These are phyloP conservation scores for Pseudocercospora macadamiae DNA, from an alignment of 2,329 filamentous ascomycete genomes.

Conservation along the genomic window DNA sequence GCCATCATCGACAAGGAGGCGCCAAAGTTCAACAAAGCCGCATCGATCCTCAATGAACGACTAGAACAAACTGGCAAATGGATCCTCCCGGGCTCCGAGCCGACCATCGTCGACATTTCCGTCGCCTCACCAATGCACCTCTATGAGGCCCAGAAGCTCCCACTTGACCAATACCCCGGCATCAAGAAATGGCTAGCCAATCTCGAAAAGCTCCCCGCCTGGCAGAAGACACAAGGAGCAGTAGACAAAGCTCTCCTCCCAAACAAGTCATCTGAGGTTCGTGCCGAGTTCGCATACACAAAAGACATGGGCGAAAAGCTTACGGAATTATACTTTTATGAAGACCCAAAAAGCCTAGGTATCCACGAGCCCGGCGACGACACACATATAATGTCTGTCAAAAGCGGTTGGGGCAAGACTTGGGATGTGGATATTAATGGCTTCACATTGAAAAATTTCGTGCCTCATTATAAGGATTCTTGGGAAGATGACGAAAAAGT, in stretches of 20 bases:
- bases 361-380: constrained; percentile 48
- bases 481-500: constrained; percentile 50
- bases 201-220: constrained; percentile 43
- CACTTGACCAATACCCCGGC: constrained; percentile 44
- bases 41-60: constrained; percentile 43
- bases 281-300: constrained; percentile 52
- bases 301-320: constrained; percentile 46
- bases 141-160: constrained; percentile 39
- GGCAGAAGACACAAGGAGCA: constrained; percentile 45
- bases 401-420: constrained; percentile 47
- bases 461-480: constrained; percentile 4
- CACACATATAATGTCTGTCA: constrained; percentile 43
- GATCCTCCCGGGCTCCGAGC: constrained; percentile 40
- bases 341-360: constrained; percentile 42
- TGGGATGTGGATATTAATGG: constrained; percentile 53
- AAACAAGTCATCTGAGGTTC: constrained; percentile 38
- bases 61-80: constrained; percentile 43
- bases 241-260: constrained; percentile 44
- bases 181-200: constrained; percentile 45
- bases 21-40: constrained; percentile 41
- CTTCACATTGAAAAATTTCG: constrained; percentile 49
- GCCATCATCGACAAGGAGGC: constrained; percentile 41
- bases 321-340: constrained; percentile 48
- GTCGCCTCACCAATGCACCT: constrained; percentile 47
- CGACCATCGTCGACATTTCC: constrained; percentile 48